Evolutionary conservation across 2,329 filamentous ascomycete species (phyloP).

Genomic region (Botrytis tulipae): DNA sequence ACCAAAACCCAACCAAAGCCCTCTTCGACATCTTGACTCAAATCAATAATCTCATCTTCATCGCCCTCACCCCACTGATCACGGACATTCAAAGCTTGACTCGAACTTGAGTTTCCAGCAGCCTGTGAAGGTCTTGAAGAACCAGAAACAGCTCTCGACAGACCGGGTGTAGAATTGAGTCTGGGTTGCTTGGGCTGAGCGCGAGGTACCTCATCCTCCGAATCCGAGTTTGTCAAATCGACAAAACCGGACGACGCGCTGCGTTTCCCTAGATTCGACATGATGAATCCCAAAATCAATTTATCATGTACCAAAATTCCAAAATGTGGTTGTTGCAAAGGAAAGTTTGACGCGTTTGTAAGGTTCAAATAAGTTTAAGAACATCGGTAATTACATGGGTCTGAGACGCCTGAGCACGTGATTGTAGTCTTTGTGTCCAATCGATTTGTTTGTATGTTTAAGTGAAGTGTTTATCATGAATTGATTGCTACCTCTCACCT

Average conservation of each 20-base stretch:
- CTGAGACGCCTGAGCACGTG: not conserved
- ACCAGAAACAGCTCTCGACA: slow-evolving; percentile 9
- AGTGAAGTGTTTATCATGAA: not conserved
- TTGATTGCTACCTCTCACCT: not conserved
- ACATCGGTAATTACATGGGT: not conserved
- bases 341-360: slow-evolving; percentile 8
- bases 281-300: not conserved
- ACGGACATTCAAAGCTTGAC: slow-evolving; percentile 28
- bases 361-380: not conserved
- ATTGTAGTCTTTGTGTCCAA: not conserved
- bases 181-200: slow-evolving; percentile 33
- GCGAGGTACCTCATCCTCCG: slow-evolving; percentile 26
- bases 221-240: slow-evolving; percentile 45
- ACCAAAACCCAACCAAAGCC: slow-evolving; percentile 35
- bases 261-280: slow-evolving; percentile 40
- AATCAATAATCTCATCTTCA: slow-evolving; percentile 35
- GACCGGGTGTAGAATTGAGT: slow-evolving; percentile 6
- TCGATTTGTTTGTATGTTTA: not conserved
- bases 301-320: not conserved
- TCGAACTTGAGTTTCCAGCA: slow-evolving; percentile 13
- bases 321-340: not conserved
- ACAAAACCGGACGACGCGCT: slow-evolving; percentile 37
- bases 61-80: slow-evolving; percentile 30
- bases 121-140: slow-evolving; percentile 16
- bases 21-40: slow-evolving; percentile 37